phyloP scores from a whole-genome alignment of 495 filamentous ascomycete genomes.

The Aspergillus asperescens region DNA sequence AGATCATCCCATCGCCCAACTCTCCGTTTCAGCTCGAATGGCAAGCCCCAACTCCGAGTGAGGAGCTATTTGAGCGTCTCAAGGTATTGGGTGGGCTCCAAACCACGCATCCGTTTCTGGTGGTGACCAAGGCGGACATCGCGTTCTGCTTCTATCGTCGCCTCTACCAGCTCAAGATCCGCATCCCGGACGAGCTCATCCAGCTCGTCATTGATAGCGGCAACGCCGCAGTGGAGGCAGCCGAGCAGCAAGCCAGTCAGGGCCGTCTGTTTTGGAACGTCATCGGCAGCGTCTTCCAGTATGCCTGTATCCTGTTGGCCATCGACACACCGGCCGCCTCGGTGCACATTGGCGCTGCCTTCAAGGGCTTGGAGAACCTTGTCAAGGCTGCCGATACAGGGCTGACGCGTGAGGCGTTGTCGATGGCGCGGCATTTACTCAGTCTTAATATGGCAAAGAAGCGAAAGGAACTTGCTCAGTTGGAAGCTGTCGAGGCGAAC shows the following conservation, averaged over 20 bases:
- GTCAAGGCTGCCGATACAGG: constrained; percentile 25
- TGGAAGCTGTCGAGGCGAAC: constrained; percentile 28
- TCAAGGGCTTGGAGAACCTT: constrained; percentile 28
- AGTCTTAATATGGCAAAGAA: constrained; percentile 27
- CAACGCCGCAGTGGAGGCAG: constrained; percentile 22
- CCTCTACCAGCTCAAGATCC: constrained; percentile 24
- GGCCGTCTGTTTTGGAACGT: constrained; percentile 31
- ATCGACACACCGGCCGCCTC: constrained; percentile 25
- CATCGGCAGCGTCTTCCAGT: constrained; percentile 33
- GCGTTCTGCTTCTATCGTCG: constrained; percentile 34
- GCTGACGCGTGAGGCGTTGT: constrained; percentile 28
- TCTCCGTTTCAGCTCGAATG: constrained; percentile 23
- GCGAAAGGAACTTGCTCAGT: constrained; percentile 25
- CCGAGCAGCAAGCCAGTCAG: constrained; percentile 22
- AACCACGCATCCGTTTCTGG: constrained; percentile 25
- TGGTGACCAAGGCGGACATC: constrained; percentile 29
- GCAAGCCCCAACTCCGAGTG: constrained; percentile 15
- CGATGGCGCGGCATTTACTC: constrained; percentile 29
- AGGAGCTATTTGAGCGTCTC: constrained; percentile 25
- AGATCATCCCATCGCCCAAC: constrained; percentile 29
- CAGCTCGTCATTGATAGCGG: constrained; percentile 24
- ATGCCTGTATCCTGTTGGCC: constrained; percentile 26
- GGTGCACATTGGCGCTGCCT: constrained; percentile 21
- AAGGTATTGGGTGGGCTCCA: constrained; percentile 14
- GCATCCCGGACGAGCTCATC: constrained; percentile 22